These are phyloP conservation scores for Lactarius indigo DNA, from an alignment of 768 basidiomycete species.

Conservation along the genomic window DNA sequence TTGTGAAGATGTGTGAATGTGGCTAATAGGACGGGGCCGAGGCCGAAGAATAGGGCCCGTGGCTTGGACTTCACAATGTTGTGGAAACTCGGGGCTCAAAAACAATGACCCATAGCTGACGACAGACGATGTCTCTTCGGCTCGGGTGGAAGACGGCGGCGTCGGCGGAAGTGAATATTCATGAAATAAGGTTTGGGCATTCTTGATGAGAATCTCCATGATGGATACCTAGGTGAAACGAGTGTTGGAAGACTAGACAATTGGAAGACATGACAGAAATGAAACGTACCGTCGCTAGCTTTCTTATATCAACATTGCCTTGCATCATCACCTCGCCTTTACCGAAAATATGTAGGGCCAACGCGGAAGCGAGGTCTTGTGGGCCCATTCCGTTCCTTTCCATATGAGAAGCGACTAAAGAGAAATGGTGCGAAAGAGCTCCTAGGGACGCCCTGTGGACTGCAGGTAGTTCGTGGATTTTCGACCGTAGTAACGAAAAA, in stretches of 20 bases:
- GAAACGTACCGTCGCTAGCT: slow-evolving; percentile 60
- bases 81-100: slow-evolving; percentile 52
- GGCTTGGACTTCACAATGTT: slow-evolving; percentile 29
- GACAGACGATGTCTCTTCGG: slow-evolving; percentile 54
- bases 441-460: slow-evolving; percentile 85
- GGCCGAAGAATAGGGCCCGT: slow-evolving; percentile 73
- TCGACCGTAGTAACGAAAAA: slow-evolving; percentile 74
- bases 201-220: slow-evolving; percentile 82
- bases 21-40: slow-evolving; percentile 62
- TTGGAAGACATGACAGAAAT: neutral
- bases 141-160: slow-evolving; percentile 71
- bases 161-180: slow-evolving; percentile 49
- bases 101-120: slow-evolving; percentile 68
- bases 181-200: slow-evolving; percentile 66
- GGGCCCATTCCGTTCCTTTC: slow-evolving; percentile 91
- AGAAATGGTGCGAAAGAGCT: slow-evolving; percentile 77
- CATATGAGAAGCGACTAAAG: slow-evolving; percentile 59
- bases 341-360: slow-evolving; percentile 84
- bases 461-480: slow-evolving; percentile 76
- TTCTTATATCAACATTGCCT: slow-evolving; percentile 70
- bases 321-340: slow-evolving; percentile 87
- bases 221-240: slow-evolving; percentile 49
- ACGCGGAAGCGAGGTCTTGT: slow-evolving; percentile 88
- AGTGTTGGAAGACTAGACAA: neutral
- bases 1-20: slow-evolving; percentile 78